Evolutionary conservation across 2,329 filamentous ascomycete genomes (phyloP).

Genomic region (Thermoascus crustaceus): DNA sequence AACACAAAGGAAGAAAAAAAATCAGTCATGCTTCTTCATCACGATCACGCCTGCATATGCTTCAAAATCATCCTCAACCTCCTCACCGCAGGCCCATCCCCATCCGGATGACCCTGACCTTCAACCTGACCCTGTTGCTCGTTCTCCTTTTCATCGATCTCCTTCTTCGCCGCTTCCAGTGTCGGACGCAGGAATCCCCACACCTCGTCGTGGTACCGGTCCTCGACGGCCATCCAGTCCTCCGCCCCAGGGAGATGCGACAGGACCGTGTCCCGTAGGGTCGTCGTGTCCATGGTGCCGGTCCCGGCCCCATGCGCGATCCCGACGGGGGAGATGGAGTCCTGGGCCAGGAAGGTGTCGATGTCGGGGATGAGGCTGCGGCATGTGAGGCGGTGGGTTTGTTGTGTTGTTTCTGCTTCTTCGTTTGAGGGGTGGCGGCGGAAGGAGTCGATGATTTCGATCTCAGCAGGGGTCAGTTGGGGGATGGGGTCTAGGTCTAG

Average conservation of each 20-base stretch:
- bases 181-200: constrained; percentile 57
- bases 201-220: constrained; percentile 49
- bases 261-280: constrained; percentile 23
- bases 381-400: constrained; percentile 17
- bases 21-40: neutral
- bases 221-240: constrained; percentile 28
- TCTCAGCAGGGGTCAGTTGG: constrained; percentile 18
- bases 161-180: constrained; percentile 48
- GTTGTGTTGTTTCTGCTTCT: constrained; percentile 3
- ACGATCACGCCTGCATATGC: constrained; percentile 24
- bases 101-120: constrained; percentile 4
- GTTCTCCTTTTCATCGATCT: constrained; percentile 40
- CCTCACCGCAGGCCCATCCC: constrained; percentile 29
- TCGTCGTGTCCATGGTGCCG: constrained; percentile 8
- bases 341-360: constrained; percentile 21
- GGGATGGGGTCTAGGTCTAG: constrained; percentile 16
- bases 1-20: neutral
- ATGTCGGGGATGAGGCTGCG: constrained; percentile 28
- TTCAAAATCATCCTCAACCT: constrained; percentile 32
- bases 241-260: constrained; percentile 22
- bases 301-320: no score
- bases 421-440: constrained; percentile 12
- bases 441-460: constrained; percentile 25
- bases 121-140: no score
- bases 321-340: no score